Base-by-base conservation (phyloP, 768 basidiomycete species). In the Mycena amicta region DNA sequence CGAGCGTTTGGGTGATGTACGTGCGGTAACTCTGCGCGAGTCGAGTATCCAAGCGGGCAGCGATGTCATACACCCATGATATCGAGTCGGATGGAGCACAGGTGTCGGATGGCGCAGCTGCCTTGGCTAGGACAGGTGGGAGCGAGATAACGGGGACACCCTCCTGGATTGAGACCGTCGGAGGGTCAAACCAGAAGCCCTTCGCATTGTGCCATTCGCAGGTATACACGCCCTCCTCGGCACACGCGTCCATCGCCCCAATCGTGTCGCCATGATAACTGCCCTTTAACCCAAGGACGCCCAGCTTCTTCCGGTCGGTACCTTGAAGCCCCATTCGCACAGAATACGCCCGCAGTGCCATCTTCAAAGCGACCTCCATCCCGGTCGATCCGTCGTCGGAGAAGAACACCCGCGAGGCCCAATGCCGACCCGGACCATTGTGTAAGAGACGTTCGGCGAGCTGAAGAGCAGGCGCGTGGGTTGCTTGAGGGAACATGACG, bases 181-280 rank as follows among this genome's bases (percentile, higher is more conserved):
- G 95, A 6, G 95, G 88, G 11, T 95, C 93, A 65, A 98, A 86
- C 96, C 96, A 98, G 66, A 83, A 89, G 0, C 96, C 96, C 68
- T 93, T 88, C 5, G 93, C 89, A 53, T 88, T 76, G 70, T 98
- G 95, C 95, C 96, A 98, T 71, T 98, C 96, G 63, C 94, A 97
- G 1, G 90, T 90, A 72, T 90, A 98, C 2, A 95, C 88, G 8
- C 92, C 90, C 66, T 95, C 92, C 68, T 91, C 88, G 20, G 52
- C 53, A 62, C 86, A 90, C 5, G 96, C 95, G 64, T 98, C 93
- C 96, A 98, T 98, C 2, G 89, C 88, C 0, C 96, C 96, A 60
- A 98, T 95, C 13, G 96, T 98, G 71, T 98, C 96, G 2, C 96
- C 96, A 67, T 98, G 96, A 74, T 98, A 98, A 68, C 93, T 93